Evolutionary conservation across 805 yeast species (phyloP), one percentile per base, ranked within the genome.

Genomic region (Myxozyma monticola): DNA sequence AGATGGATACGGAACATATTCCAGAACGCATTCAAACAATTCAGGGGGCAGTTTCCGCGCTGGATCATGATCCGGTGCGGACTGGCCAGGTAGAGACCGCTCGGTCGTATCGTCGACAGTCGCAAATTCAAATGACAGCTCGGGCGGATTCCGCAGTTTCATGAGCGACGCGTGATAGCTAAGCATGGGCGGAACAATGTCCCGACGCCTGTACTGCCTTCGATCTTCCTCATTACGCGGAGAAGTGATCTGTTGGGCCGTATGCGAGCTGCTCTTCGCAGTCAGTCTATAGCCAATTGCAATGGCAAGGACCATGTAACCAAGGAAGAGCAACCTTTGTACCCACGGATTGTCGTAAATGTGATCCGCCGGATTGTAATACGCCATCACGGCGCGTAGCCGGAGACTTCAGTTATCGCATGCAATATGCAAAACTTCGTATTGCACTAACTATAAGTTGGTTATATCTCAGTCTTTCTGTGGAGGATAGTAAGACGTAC

Each of bases 311-410:
- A 30, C 40, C 35, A 29, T 15, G 26, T 43, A 33, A 15, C 38
- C 10, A 25, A 43, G 24, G 33, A 42, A 33, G 15, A 43, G 24
- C 24, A 48, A 48, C 52, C 52, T 48, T 43, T 37, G 52, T 7
- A 39, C 31, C 52, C 52, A 48, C n/a, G 52, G 52, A 38, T 48
- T 48, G n/a, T 25, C n/a, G n/a, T n/a, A n/a, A n/a, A n/a, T n/a
- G n/a, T n/a, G n/a, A n/a, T n/a, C n/a, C n/a, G n/a, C n/a, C n/a
- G n/a, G n/a, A n/a, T n/a, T n/a, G n/a, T n/a, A n/a, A n/a, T n/a
- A n/a, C n/a, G n/a, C n/a, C n/a, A n/a, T n/a, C n/a, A n/a, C n/a
- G n/a, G n/a, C n/a, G n/a, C n/a, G n/a, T n/a, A n/a, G n/a, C n/a
- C n/a, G n/a, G n/a, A n/a, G n/a, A n/a, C n/a, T n/a, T n/a, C n/a